Evolutionary conservation across 1,139 yeast genomes (phyloP).

Genomic region (Kluyveromyces marxianus): DNA sequence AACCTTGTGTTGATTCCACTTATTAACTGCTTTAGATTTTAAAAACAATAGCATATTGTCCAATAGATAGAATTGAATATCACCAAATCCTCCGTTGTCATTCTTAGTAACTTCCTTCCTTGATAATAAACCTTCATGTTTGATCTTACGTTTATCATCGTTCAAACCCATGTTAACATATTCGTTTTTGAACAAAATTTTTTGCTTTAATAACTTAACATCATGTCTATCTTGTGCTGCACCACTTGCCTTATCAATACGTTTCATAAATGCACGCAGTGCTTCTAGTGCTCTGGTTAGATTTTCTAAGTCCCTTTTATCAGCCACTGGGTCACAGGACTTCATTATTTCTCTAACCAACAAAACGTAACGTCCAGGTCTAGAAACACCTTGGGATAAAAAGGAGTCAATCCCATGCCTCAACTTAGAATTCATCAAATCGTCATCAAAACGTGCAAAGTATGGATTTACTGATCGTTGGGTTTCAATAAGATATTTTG

Average conservation of each 20-base stretch:
- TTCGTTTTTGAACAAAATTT: conserved; percentile 70
- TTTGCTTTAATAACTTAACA: conserved; percentile 76
- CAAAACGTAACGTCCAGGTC: conserved; percentile 91
- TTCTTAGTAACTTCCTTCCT: conserved; percentile 28
- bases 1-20: conserved; percentile 86
- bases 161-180: conserved; percentile 79
- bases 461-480: conserved; percentile 86
- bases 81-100: conserved; percentile 38
- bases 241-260: conserved; percentile 88
- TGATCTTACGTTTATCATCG: conserved; percentile 69
- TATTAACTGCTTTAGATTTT: conserved; percentile 78
- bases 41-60: conserved; percentile 86
- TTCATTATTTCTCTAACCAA: conserved; percentile 77
- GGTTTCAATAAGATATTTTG: conserved; percentile 90
- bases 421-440: conserved; percentile 74
- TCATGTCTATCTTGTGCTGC: conserved; percentile 91
- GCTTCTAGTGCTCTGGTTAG: conserved; percentile 68
- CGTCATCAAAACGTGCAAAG: conserved; percentile 88
- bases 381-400: conserved; percentile 88
- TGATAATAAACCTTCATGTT: conserved; percentile 32
- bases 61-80: conserved; percentile 68
- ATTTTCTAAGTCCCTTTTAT: conserved; percentile 65
- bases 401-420: conserved; percentile 90
- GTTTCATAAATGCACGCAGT: conserved; percentile 65
- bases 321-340: conserved; percentile 46